Percentiles rank a stretch among this genome's conserved stretches.
phyloP scores from a whole-genome alignment of 1,284 basidiomycete genomes.

The Boletus sp. region DNA sequence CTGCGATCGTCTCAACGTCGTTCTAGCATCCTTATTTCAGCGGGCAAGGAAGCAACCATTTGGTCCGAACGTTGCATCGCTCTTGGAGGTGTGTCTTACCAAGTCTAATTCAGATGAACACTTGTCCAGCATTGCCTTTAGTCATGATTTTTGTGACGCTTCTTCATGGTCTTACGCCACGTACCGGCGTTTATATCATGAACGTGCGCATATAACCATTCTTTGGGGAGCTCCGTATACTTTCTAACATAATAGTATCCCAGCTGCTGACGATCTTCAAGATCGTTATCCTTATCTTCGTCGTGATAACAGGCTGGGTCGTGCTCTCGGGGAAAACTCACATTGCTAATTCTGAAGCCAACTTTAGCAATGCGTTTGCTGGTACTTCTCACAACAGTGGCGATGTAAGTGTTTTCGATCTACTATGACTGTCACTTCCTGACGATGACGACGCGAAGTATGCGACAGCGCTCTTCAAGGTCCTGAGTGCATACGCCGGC shows the following conservation, averaged over 20 bases:
- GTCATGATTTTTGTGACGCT: constrained; percentile 44
- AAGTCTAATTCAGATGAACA: not conserved
- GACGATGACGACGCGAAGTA: constrained; percentile 37
- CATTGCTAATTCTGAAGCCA: constrained; percentile 40
- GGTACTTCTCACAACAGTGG: constrained; percentile 45
- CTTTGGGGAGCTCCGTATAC: not conserved
- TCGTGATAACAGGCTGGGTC: constrained; percentile 40
- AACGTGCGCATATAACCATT: constrained; percentile 35
- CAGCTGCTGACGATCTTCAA: constrained; percentile 26
- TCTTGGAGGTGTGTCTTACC: constrained; percentile 40
- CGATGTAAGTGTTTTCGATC: constrained; percentile 30
- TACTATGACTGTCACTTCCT: no score
- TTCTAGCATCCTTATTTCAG: constrained; percentile 46
- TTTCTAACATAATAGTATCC: not conserved
- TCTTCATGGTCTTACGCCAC: constrained; percentile 46
- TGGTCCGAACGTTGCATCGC: constrained; percentile 59
- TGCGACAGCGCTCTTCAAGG: constrained; percentile 57
- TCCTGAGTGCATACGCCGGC: constrained; percentile 54
- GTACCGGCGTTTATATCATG: constrained; percentile 44
- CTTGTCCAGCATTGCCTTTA: constrained; percentile 10
- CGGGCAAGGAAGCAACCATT: constrained; percentile 36
- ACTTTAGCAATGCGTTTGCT: constrained; percentile 47
- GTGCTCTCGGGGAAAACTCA: constrained; percentile 48
- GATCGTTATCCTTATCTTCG: constrained; percentile 25
- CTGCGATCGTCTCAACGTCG: not conserved